Percentiles rank a stretch among this genome's conserved stretches.
Evolutionary conservation across 2,329 filamentous ascomycete species (phyloP).

Genomic region (Huntiella moniliformis): DNA sequence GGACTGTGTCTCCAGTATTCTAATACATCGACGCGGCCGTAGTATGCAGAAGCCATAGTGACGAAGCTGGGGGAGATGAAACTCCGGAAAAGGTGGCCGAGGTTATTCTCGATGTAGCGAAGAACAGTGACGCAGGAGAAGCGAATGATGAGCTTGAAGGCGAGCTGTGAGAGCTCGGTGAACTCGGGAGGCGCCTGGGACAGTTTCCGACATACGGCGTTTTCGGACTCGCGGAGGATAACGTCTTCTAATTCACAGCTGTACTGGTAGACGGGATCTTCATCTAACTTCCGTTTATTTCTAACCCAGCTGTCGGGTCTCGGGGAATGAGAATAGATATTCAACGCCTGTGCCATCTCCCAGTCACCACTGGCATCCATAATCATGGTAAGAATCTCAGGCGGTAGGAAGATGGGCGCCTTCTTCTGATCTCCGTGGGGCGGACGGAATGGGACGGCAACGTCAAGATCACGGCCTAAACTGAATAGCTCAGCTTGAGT

Average conservation of each 20-base stretch:
- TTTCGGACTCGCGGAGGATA: slow-evolving; percentile 52
- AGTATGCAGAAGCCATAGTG: slow-evolving; percentile 73
- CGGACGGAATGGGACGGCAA: slow-evolving; percentile 19
- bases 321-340: slow-evolving; percentile 59
- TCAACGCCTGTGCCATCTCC: slow-evolving; percentile 69
- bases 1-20: slow-evolving; percentile 81
- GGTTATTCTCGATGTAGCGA: slow-evolving; percentile 42
- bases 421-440: slow-evolving; percentile 20
- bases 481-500: slow-evolving; percentile 61
- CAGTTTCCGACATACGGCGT: slow-evolving; percentile 56
- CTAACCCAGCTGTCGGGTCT: slow-evolving; percentile 51
- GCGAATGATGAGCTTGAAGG: slow-evolving; percentile 77
- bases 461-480: slow-evolving; percentile 51
- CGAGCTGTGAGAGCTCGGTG: slow-evolving; percentile 54
- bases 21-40: slow-evolving; percentile 65
- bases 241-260: slow-evolving; percentile 72
- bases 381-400: slow-evolving; percentile 79
- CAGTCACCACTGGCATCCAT: slow-evolving; percentile 73
- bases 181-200: slow-evolving; percentile 52
- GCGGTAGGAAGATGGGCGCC: slow-evolving; percentile 37
- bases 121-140: slow-evolving; percentile 71
- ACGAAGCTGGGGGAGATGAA: slow-evolving; percentile 74
- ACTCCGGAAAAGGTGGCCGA: slow-evolving; percentile 57
- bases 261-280: slow-evolving; percentile 26
- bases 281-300: slow-evolving; percentile 17